Conservation (phyloP, 768 basidiomycete genomes). For the Mycena filopes region DNA sequence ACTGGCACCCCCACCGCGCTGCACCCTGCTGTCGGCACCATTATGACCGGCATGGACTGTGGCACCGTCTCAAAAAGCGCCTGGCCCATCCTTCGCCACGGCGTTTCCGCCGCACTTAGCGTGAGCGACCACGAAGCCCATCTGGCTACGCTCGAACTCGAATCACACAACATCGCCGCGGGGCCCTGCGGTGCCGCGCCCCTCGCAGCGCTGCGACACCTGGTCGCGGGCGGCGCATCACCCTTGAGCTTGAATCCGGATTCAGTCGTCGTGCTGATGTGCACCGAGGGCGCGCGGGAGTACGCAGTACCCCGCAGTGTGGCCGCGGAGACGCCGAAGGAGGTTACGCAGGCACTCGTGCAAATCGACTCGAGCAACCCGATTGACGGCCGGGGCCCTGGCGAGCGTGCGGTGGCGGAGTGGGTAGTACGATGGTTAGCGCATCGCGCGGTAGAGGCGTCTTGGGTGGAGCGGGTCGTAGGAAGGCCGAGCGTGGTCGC, state of each 20-base stretch:
- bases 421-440: too few relatives aligned
- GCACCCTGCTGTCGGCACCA: not conserved
- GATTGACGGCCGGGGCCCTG: too few relatives aligned
- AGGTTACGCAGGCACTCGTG: too few relatives aligned
- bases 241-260: not conserved
- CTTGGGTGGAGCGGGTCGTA: too few relatives aligned
- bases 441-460: too few relatives aligned
- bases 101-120: slow-evolving; percentile 3
- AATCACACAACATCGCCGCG: not conserved
- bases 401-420: too few relatives aligned
- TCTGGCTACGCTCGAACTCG: not conserved
- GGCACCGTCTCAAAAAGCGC: slow-evolving; percentile 11
- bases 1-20: slow-evolving; percentile 1
- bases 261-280: slow-evolving; percentile 4
- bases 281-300: slow-evolving; percentile 12
- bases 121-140: slow-evolving; percentile 19
- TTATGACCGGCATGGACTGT: slow-evolving; percentile 18
- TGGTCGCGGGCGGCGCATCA: not conserved
- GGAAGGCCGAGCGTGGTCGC: too few relatives aligned
- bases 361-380: too few relatives aligned
- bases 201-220: slow-evolving; percentile 7
- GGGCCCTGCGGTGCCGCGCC: slow-evolving; percentile 19
- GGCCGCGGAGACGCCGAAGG: too few relatives aligned
- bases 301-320: not conserved
- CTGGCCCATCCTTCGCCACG: slow-evolving; percentile 21